phyloP scores from a whole-genome alignment of 108 stramenopile species.

The Seminavis robusta region DNA sequence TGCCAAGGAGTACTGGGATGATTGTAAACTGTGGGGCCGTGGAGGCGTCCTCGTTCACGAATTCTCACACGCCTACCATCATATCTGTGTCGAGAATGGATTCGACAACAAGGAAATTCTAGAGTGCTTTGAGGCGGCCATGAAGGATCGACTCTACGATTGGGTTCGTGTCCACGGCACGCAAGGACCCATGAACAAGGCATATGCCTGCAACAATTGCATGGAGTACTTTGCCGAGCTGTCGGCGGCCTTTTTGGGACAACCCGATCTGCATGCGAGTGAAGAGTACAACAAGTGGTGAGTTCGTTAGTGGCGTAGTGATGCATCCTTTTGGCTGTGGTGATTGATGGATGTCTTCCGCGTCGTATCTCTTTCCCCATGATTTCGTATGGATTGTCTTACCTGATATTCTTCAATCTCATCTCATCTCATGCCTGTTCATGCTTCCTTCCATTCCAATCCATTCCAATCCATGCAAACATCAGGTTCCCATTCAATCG shows the following conservation, averaged over 20 bases:
- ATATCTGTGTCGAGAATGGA: slow-evolving; percentile 50
- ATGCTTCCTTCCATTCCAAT: no score
- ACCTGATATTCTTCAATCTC: no score
- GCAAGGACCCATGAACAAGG: slow-evolving; percentile 47
- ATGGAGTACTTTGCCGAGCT: slow-evolving; percentile 94
- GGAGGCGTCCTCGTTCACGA: slow-evolving; percentile 86
- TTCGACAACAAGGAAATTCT: slow-evolving; percentile 70
- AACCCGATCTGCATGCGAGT: slow-evolving; percentile 1
- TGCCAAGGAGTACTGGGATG: slow-evolving; percentile 44
- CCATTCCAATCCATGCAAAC: no score
- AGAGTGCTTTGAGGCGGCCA: slow-evolving; percentile 66
- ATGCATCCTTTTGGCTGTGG: no score
- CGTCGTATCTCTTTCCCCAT: no score
- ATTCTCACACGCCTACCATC: slow-evolving; percentile 84
- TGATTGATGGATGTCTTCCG: no score
- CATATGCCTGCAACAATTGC: slow-evolving; percentile 81
- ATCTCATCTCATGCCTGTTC: no score
- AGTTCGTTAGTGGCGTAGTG: no score
- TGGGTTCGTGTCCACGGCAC: slow-evolving; percentile 63
- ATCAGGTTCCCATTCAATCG: slow-evolving; percentile 86
- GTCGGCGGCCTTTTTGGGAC: slow-evolving; percentile 78
- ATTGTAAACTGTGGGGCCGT: slow-evolving; percentile 70
- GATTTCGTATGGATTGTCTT: no score
- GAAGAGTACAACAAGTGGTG: slow-evolving; percentile 90
- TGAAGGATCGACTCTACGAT: slow-evolving; percentile 82